Evolutionary conservation across 331 rosid species (phyloP).

Genomic region (Arachis monticola): DNA sequence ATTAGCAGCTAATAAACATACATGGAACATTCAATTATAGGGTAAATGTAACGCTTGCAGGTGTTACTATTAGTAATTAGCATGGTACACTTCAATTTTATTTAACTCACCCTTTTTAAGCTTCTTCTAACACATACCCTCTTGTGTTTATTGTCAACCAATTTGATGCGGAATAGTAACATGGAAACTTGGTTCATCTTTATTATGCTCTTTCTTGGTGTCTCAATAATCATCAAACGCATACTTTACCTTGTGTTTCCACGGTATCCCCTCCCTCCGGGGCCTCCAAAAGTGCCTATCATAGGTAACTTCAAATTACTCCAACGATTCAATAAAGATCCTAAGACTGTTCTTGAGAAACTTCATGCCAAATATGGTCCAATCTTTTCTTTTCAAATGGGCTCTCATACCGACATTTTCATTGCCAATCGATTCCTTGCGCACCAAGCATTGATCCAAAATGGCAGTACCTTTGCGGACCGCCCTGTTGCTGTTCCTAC

Average conservation of each 20-base stretch:
- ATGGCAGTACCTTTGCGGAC: slow-evolving; percentile 64
- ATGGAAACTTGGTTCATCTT: slow-evolving; percentile 48
- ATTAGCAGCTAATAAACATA: neutral
- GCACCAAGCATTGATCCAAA: slow-evolving; percentile 65
- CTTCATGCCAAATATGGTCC: slow-evolving; percentile 57
- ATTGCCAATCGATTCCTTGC: slow-evolving; percentile 52
- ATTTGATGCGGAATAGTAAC: neutral
- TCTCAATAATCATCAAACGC: slow-evolving; percentile 36
- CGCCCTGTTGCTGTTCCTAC: slow-evolving; percentile 55
- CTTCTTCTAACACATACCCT: no score
- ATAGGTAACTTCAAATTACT: slow-evolving; percentile 41
- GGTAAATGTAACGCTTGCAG: neutral
- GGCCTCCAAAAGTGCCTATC: slow-evolving; percentile 53
- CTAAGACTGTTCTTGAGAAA: slow-evolving; percentile 47
- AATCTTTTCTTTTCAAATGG: slow-evolving; percentile 57
- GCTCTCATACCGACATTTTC: slow-evolving; percentile 51
- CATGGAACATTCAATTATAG: neutral
- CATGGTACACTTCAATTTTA: slow-evolving; percentile 3
- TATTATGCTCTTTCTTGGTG: slow-evolving; percentile 20
- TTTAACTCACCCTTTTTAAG: neutral
- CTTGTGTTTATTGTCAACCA: neutral
- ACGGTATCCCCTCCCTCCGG: slow-evolving; percentile 62
- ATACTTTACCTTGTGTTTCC: neutral
- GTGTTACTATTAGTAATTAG: no score
- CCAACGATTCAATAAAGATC: slow-evolving; percentile 36